Evolutionary conservation across 2,329 filamentous ascomycete genomes (phyloP), one percentile per base, ranked within the genome.

Genomic region (Rugonectria rugulosa): DNA sequence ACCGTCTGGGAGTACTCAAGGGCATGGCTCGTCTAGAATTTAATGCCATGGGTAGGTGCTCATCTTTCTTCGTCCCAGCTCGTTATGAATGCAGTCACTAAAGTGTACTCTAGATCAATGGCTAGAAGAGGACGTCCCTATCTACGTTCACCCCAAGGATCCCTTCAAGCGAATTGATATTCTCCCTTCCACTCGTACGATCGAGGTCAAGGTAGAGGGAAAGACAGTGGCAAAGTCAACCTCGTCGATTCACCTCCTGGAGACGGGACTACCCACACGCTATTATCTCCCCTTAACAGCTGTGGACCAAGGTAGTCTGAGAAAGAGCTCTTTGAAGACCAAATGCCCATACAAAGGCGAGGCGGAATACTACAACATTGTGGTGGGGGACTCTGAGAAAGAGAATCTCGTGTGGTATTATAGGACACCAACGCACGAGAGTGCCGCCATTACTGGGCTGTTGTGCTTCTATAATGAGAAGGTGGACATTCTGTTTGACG

Each of bases 401-500:
- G 73, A 78, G 59, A 80, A 88, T 63, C 49, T 85, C 3, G 77
- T 87, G 1, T 90, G 87, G 87, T 88, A 81, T 54, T 90, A 89
- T 52, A 73, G 73, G 14, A 76, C 78, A 10, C 85, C 87, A 3
- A 83, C 80, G 0, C 63, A 75, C 0, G 87, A 89, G 70, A 82
- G 81, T 51, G 79, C 77, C 2, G 71, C 70, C 2, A 75, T 89
- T 56, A 81, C 81, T 2, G 85, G 85, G 2, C 67, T 78, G 41
- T 41, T 87, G 47, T 88, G 85, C 64, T 89, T 89, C 56, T 89
- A 88, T 60, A 88, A 89, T 59, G 87, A 89, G 68, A 86, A 85
- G 70, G 84, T 89, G 2, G 83, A 88, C 56, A 78, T 89, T n/a
- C 73, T 77, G 52, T 60, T 88, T 6, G 83, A 85, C 57, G 85